Conservation (phyloP, 805 yeast species). For the Candida pseudoglaebosa region DNA sequence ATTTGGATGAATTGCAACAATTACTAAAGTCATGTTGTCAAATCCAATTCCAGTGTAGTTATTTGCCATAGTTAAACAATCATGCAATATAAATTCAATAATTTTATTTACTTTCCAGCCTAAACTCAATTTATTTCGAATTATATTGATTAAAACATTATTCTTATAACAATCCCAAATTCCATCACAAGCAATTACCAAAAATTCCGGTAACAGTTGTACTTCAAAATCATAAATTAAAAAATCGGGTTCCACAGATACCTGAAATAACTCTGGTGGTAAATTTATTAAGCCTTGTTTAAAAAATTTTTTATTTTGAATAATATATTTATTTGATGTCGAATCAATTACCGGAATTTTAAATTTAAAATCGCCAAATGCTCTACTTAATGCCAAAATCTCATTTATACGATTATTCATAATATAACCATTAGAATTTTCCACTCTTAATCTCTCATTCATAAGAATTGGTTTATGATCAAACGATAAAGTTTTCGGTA, state of each 20-base stretch:
- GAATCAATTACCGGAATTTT: slow-evolving; percentile 34
- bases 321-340: slow-evolving; percentile 29
- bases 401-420: slow-evolving; percentile 38
- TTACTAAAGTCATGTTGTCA: slow-evolving; percentile 77
- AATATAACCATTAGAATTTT: slow-evolving; percentile 37
- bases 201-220: slow-evolving; percentile 28
- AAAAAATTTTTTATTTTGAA: slow-evolving; percentile 17
- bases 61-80: slow-evolving; percentile 66
- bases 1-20: slow-evolving; percentile 55
- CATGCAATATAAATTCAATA: slow-evolving; percentile 56
- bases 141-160: slow-evolving; percentile 46
- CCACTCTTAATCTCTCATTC: slow-evolving; percentile 43
- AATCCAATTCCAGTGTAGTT: slow-evolving; percentile 76
- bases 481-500: slow-evolving; percentile 47
- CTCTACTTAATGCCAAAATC: slow-evolving; percentile 40
- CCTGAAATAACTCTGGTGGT: slow-evolving; percentile 43
- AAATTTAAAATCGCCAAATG: slow-evolving; percentile 43
- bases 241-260: slow-evolving; percentile 42
- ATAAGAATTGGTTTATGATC: slow-evolving; percentile 43
- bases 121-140: slow-evolving; percentile 53
- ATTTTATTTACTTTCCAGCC: slow-evolving; percentile 60
- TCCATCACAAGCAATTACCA: slow-evolving; percentile 44
- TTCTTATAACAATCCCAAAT: slow-evolving; percentile 52
- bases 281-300: slow-evolving; percentile 27
- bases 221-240: slow-evolving; percentile 30